Evolutionary conservation across 2,329 filamentous ascomycete genomes (phyloP), one percentile per base, ranked within the genome.

Genomic region (Niveomyces coronatus): DNA sequence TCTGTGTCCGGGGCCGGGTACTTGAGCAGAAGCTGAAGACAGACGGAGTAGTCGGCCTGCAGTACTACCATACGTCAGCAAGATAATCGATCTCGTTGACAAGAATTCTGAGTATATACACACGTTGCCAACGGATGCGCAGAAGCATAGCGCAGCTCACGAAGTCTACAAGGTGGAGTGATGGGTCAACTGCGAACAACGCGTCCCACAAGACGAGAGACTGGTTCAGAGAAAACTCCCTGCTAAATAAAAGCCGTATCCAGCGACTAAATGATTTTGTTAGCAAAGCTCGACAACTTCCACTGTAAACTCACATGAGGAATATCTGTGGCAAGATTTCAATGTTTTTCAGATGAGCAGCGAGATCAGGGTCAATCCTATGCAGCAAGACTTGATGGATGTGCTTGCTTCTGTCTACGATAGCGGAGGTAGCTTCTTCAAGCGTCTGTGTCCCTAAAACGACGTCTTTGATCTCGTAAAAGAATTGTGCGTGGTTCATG

Each of bases 311-410:
- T 57, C 62, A 91, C 84, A 96, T 93, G 17, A 96, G 65, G 53
- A 96, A 98, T 35, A 98, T 89, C 51, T 98, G 91, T 2, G 91
- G 91, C n/a, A 95, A 64, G 44, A 98, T 79, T 43, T 95, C 89
- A 32, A 95, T 79, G 43, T 76, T 74, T 42, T 79, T 79, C 14
- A 98, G 70, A 56, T 96, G 88, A 17, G 70, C 68, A 11, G 85
- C 82, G 19, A 96, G 70, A 52, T 87, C 82, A n/a, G 84, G 80
- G 53, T 96, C 91, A 20, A 86, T 70, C 46, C 78, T 80, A 41
- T 76, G 76, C 31, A 98, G 65, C 36, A 85, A 79, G 19, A 82
- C 74, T 50, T 94, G 80, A 53, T 96, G 89, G 44, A 98, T 93
- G 48, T 82, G 76, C 51, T 81, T 78, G 61, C 88, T 94, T 53